These are phyloP conservation scores for Sarocladium brachiariae DNA, from an alignment of 2,329 filamentous ascomycete genomes.

Conservation along the genomic window DNA sequence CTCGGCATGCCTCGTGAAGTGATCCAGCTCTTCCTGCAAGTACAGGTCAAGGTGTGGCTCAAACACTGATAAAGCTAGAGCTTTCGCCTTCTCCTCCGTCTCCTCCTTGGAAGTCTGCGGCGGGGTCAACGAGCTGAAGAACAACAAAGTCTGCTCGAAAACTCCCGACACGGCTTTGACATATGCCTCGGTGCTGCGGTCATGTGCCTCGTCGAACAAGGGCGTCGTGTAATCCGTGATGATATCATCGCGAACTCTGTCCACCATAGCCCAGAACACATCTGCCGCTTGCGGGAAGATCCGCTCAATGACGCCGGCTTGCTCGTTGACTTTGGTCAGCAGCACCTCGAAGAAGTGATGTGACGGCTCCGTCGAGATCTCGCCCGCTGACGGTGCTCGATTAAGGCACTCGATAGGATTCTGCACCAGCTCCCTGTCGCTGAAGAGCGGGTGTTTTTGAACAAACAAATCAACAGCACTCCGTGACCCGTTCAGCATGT, in stretches of 20 bases:
- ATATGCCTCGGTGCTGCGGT: constrained; percentile 67
- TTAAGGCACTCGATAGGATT: constrained; percentile 79
- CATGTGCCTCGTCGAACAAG: constrained; percentile 81
- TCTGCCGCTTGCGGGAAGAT: constrained; percentile 69
- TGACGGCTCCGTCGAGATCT: constrained; percentile 71
- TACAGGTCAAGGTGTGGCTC: constrained; percentile 94
- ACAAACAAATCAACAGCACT: constrained; percentile 80
- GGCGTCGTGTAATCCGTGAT: constrained; percentile 80
- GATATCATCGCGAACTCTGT: constrained; percentile 77
- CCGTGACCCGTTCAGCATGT: constrained; percentile 71
- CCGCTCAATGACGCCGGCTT: constrained; percentile 69
- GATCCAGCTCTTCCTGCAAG: constrained; percentile 81
- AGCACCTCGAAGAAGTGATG: constrained; percentile 73
- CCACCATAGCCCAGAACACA: constrained; percentile 72
- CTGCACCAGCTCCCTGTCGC: constrained; percentile 57
- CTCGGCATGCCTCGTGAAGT: constrained; percentile 72
- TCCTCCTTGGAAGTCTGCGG: constrained; percentile 55
- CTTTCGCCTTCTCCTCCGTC: constrained; percentile 52
- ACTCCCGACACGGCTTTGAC: constrained; percentile 80
- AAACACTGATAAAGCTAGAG: constrained; percentile 66
- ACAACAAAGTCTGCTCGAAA: constrained; percentile 77
- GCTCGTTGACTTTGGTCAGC: constrained; percentile 71
- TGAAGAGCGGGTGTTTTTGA: constrained; percentile 79
- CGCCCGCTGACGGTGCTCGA: constrained; percentile 50
- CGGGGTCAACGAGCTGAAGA: constrained; percentile 63